phyloP scores from a whole-genome alignment of 208 protist species.

The Balamuthia mandrillaris region DNA sequence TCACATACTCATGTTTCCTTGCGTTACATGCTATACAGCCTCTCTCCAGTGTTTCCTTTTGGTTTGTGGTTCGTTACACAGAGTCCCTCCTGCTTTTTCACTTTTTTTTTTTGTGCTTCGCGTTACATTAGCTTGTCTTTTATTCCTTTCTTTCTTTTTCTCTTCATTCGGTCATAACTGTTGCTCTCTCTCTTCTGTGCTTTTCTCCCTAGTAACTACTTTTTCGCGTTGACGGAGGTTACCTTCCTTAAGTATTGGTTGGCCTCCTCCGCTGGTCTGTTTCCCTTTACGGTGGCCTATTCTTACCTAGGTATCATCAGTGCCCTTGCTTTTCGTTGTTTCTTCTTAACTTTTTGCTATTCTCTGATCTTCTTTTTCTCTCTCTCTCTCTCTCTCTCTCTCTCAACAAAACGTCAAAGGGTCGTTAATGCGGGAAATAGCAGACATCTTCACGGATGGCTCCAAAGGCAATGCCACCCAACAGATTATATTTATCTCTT shows the following conservation, averaged over 20 bases:
- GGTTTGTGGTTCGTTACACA: background rate
- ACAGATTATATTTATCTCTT: slow-evolving; percentile 17
- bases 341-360: background rate
- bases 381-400: background rate
- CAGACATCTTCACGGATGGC: background rate
- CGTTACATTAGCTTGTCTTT: background rate
- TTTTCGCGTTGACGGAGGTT: slow-evolving; percentile 8
- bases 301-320: background rate
- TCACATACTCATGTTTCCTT: too few relatives aligned
- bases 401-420: background rate
- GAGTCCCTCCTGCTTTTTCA: background rate
- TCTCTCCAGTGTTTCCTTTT: slow-evolving; percentile 19
- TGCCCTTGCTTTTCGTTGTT: background rate
- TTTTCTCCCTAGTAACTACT: background rate
- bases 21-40: too few relatives aligned
- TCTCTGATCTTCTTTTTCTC: background rate
- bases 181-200: background rate
- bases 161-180: background rate
- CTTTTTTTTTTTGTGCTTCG: background rate
- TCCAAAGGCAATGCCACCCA: slow-evolving; percentile 1
- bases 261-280: background rate
- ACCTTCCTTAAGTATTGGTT: background rate
- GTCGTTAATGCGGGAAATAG: slow-evolving; percentile 2
- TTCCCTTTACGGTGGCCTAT: slow-evolving; percentile 3
- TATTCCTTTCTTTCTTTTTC: background rate